These are phyloP conservation scores for Erodium maritimum DNA, from an alignment of 345 rosid genomes.

Conservation along the genomic window DNA sequence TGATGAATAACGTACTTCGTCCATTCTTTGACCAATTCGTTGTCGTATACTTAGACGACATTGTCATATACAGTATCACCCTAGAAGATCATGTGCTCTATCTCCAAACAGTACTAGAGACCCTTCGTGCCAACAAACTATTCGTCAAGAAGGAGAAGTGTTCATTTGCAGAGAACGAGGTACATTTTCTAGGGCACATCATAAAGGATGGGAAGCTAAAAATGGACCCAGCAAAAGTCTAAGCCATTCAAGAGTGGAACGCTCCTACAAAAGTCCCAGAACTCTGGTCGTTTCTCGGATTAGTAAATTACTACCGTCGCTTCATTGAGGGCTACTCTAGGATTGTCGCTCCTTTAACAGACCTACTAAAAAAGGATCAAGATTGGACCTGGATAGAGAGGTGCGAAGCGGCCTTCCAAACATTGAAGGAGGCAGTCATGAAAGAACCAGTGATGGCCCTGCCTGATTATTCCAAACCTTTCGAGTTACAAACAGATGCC, in stretches of 20 bases:
- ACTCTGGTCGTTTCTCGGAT: not conserved
- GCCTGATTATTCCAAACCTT: not conserved
- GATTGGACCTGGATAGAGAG: not conserved
- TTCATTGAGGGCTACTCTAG: too few relatives aligned
- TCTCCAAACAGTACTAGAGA: too few relatives aligned
- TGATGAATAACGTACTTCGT: not conserved
- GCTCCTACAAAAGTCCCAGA: not conserved
- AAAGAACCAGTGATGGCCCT: not conserved
- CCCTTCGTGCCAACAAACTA: too few relatives aligned
- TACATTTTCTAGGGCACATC: too few relatives aligned
- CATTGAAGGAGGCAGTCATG: not conserved
- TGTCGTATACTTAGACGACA: conserved; percentile 1
- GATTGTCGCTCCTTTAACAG: not conserved
- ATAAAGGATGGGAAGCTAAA: too few relatives aligned
- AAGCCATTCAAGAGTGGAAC: not conserved
- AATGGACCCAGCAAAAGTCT: not conserved
- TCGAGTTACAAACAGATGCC: not conserved
- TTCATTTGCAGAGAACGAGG: too few relatives aligned
- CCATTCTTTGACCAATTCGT: not conserved
- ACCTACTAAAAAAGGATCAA: not conserved
- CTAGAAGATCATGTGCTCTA: not conserved
- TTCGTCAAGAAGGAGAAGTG: too few relatives aligned
- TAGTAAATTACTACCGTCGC: not conserved
- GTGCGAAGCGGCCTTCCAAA: not conserved
- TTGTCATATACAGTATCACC: not conserved